These are phyloP conservation scores for Gentiana macrophylla DNA, from an alignment of 257 asterid species.

Conservation along the genomic window DNA sequence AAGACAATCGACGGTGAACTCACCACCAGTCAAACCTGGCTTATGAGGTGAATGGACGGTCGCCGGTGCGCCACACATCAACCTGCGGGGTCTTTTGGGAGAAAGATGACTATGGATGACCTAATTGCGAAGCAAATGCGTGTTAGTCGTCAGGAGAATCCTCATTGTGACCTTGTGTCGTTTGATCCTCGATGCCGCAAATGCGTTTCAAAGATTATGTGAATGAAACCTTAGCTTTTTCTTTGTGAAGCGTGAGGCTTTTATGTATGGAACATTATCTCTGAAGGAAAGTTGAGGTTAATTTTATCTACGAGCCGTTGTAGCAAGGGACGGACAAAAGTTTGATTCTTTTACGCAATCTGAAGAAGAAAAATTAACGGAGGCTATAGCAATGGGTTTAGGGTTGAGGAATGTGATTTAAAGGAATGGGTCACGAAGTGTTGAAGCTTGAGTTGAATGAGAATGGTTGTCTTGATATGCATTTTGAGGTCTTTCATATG, in stretches of 20 bases:
- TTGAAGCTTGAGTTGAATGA: slow-evolving; percentile 86
- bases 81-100: slow-evolving; percentile 86
- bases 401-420: slow-evolving; percentile 77
- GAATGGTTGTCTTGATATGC: no score
- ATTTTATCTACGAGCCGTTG: no score
- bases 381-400: slow-evolving; percentile 74
- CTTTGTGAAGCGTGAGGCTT: slow-evolving; percentile 87
- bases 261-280: slow-evolving; percentile 84
- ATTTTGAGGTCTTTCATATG: slow-evolving; percentile 93
- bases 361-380: slow-evolving; percentile 65
- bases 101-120: slow-evolving; percentile 97
- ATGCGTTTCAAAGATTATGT: slow-evolving; percentile 87
- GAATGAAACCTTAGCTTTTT: slow-evolving; percentile 71
- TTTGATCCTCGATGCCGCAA: slow-evolving; percentile 91
- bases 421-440: slow-evolving; percentile 96
- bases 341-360: slow-evolving; percentile 57
- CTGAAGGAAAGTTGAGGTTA: slow-evolving; percentile 78
- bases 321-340: slow-evolving; percentile 72
- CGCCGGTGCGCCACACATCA: slow-evolving; percentile 62
- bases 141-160: slow-evolving; percentile 69
- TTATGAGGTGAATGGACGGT: slow-evolving; percentile 80
- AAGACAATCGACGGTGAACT: no score
- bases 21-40: no score
- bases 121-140: slow-evolving; percentile 96
- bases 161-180: slow-evolving; percentile 84